These are phyloP conservation scores for Suillus placidus DNA, from an alignment of 768 basidiomycete species.

Conservation along the genomic window DNA sequence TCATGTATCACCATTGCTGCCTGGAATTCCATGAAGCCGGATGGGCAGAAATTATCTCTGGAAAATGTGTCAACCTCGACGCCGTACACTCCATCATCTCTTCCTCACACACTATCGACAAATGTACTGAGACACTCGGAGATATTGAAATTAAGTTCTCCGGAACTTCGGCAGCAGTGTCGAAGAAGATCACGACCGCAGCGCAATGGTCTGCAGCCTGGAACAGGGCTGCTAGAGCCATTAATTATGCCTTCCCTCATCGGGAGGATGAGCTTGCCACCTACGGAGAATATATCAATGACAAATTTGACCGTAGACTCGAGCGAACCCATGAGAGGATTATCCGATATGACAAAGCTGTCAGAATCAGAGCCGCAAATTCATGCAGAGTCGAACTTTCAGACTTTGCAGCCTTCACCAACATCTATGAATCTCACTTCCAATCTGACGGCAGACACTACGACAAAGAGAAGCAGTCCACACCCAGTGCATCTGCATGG, in stretches of 20 bases:
- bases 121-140: conserved; percentile 17
- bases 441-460: not conserved
- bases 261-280: conserved; percentile 25
- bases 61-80: too few species aligned
- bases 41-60: too few species aligned
- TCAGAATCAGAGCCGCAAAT: conserved; percentile 27
- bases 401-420: conserved; percentile 15
- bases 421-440: not conserved
- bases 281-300: conserved; percentile 30
- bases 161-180: conserved; percentile 2
- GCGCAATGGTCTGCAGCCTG: conserved; percentile 32
- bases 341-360: conserved; percentile 33
- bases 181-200: conserved; percentile 17
- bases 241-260: conserved; percentile 31
- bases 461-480: not conserved
- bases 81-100: too few species aligned
- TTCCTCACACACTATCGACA: too few species aligned
- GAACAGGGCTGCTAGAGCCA: conserved; percentile 18
- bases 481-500: not conserved
- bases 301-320: conserved; percentile 22
- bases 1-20: too few species aligned
- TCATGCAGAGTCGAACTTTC: conserved; percentile 21
- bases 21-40: too few species aligned
- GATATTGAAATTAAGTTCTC: conserved; percentile 16
- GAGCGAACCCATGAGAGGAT: conserved; percentile 18